phyloP scores from a whole-genome alignment of 2,329 filamentous ascomycete species.

The Diaporthe sp. region DNA sequence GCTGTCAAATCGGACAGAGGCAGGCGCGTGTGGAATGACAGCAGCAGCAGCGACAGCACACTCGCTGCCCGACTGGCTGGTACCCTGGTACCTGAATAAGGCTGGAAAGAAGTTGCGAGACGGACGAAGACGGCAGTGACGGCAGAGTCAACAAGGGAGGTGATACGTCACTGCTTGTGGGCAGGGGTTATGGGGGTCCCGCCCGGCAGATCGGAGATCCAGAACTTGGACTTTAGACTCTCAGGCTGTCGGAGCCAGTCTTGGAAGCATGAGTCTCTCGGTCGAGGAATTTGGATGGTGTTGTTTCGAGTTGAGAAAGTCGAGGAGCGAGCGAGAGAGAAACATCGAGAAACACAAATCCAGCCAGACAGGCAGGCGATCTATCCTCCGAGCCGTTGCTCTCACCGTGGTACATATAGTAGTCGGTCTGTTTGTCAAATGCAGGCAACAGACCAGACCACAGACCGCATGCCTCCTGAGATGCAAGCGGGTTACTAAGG shows the following conservation, averaged over 20 bases:
- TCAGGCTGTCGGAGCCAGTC: background rate
- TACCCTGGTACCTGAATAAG: constrained; percentile 19
- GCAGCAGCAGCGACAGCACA: background rate
- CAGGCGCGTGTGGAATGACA: background rate
- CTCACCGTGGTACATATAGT: background rate
- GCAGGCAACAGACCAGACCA: background rate
- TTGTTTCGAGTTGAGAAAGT: background rate
- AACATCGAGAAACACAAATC: background rate
- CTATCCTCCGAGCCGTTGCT: background rate
- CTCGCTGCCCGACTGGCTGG: background rate
- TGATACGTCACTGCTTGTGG: constrained; percentile 23
- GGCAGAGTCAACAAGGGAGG: constrained; percentile 13
- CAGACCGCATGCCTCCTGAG: background rate
- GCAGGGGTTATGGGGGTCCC: constrained; percentile 4
- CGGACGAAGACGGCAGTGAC: constrained; percentile 17
- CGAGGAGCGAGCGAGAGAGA: background rate
- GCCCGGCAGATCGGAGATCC: constrained; percentile 18
- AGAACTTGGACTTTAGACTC: background rate
- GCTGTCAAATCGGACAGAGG: background rate
- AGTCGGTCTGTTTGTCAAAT: background rate
- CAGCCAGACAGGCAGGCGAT: background rate
- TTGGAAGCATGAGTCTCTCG: background rate
- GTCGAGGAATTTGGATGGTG: background rate
- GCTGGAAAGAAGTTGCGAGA: constrained; percentile 24
- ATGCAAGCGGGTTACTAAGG: background rate